Evolutionary conservation across 2,329 filamentous ascomycete species (phyloP).

Genomic region (Dactylella cylindrospora): DNA sequence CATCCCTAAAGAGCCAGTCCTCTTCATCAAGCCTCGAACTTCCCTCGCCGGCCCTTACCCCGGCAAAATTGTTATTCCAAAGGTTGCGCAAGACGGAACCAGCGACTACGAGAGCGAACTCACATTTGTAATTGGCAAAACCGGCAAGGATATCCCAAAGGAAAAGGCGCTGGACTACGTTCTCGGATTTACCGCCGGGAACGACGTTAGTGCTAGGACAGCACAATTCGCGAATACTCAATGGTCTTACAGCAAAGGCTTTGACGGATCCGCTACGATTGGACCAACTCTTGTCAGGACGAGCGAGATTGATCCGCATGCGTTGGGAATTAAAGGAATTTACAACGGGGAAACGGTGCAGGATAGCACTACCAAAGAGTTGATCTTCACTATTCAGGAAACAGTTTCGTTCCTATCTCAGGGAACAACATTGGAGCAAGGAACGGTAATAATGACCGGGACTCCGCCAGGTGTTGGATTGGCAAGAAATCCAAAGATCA

Average conservation of each 20-base stretch:
- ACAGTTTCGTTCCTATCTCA: conserved; percentile 63
- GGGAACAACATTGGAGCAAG: conserved; percentile 65
- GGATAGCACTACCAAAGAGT: conserved; percentile 55
- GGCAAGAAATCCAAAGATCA: conserved; percentile 66
- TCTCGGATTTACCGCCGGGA: conserved; percentile 72
- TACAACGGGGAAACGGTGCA: conserved; percentile 64
- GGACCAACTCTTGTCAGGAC: conserved; percentile 69
- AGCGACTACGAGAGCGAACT: conserved; percentile 81
- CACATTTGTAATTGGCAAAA: conserved; percentile 70
- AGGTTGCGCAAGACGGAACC: conserved; percentile 65
- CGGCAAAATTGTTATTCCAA: conserved; percentile 63
- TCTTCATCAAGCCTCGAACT: conserved; percentile 72
- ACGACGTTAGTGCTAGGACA: conserved; percentile 69
- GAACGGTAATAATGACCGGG: conserved; percentile 68
- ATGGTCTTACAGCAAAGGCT: conserved; percentile 71
- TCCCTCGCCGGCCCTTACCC: conserved; percentile 61
- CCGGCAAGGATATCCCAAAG: conserved; percentile 66
- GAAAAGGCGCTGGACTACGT: conserved; percentile 69
- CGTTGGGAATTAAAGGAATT: conserved; percentile 57
- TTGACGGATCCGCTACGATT: conserved; percentile 73
- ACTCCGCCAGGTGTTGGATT: conserved; percentile 71
- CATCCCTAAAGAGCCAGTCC: conserved; percentile 68
- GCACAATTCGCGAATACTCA: conserved; percentile 74
- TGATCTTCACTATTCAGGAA: conserved; percentile 65
- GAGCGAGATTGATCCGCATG: conserved; percentile 62